Base-by-base conservation (phyloP, 371 early-diverging fungal genomes). In the Mucor circinelloides region DNA sequence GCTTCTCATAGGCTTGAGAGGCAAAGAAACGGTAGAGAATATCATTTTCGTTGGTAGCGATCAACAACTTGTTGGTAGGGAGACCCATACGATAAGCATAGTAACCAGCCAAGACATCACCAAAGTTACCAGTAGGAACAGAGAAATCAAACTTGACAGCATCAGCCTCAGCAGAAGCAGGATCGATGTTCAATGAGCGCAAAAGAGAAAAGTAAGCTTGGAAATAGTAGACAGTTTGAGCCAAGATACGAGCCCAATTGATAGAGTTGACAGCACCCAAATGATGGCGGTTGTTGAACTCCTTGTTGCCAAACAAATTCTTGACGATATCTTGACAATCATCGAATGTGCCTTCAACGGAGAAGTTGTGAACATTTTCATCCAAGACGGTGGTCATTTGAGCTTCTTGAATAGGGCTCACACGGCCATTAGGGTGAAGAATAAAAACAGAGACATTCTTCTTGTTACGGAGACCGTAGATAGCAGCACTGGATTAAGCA, bases 51-150 rank as follows among this genome's bases (percentile, higher is more conserved):
- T 99, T 99, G 58, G 98, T 97, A 19, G 98, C 97, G 55, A 96
- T 87, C 34, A 94, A 78, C 50, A 99, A 83, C 62, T 87, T 84
- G 31, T 83, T 80, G 65, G 94, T 85, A 10, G 98, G 98, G 34
- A 99, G 89, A 19, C 98, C 98, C 93, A 98, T 91, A 60, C 87
- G 89, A 44, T 86, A 81, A 12, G 97, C 97, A 80, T 91, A 97
- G 81, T 90, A 95, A 8, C 98, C 98, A 19, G 98, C 97, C 60
- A 99, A 85, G 52, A 97, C 87, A 69, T 99, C 98, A 71, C 99
- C 99, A 91, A 99, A 99, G 88, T 98, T 99, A 50, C 99, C 99
- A n/a, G 98, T 95, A 27, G 99, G 98, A 28, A 98, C 98, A 32
- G 91, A 88, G 80, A 89, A 98, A 64, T 90, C 88, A 58, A 97